A percentile compares a stretch with the other conserved stretches of the same genome.
Evolutionary conservation across 768 basidiomycete species (phyloP).

Genomic region (Russula emetica): DNA sequence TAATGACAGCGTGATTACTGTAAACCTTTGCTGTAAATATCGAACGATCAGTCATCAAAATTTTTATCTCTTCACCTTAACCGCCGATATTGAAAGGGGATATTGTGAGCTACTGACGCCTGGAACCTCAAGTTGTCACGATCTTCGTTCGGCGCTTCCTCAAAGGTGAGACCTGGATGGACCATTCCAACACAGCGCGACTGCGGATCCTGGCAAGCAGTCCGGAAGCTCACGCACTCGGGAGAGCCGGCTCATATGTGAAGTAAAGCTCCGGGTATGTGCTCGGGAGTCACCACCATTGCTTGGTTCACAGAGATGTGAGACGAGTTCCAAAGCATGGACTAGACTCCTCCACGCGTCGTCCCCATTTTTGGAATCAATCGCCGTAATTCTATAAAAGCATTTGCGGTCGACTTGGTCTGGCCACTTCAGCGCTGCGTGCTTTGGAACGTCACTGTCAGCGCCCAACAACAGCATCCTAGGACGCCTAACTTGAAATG

Average conservation of each 20-base stretch:
- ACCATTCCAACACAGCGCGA: background rate
- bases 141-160: background rate
- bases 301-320: background rate
- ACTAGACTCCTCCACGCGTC: background rate
- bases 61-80: background rate
- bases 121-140: background rate
- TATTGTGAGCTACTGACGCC: background rate
- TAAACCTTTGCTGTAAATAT: background rate
- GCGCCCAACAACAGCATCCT: background rate
- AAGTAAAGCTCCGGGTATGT: background rate
- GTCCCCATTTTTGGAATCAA: background rate
- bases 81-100: background rate
- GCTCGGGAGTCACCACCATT: background rate
- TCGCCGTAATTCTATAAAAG: background rate
- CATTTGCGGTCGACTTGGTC: background rate
- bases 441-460: background rate
- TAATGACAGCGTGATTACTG: background rate
- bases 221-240: background rate
- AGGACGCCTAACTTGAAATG: background rate
- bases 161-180: background rate
- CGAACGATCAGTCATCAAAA: background rate
- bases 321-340: conserved; percentile 2
- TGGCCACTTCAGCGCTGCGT: conserved; percentile 6
- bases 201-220: background rate
- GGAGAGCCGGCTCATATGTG: background rate